Evolutionary conservation across 768 basidiomycete species (phyloP).

Genomic region (Macrolepiota dolichaula): DNA sequence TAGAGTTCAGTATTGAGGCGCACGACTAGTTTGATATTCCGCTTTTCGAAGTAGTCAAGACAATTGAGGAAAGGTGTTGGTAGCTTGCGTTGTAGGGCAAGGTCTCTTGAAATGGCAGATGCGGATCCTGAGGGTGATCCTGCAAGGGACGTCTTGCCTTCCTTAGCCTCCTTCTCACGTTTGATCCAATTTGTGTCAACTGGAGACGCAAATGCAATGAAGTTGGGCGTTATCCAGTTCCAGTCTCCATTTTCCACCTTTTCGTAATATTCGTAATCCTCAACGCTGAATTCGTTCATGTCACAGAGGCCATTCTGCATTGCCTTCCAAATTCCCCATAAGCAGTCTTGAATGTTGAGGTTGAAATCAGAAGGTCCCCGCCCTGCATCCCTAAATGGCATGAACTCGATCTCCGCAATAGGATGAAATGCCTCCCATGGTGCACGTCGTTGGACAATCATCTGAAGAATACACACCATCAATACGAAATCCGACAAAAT

Average conservation of each 20-base stretch:
- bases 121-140: constrained; percentile 27
- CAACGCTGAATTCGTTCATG: constrained; percentile 89
- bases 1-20: constrained; percentile 93
- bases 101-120: constrained; percentile 22
- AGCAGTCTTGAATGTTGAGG: constrained; percentile 88
- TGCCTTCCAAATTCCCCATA: constrained; percentile 85
- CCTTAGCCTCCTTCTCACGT: constrained; percentile 62
- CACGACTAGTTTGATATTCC: constrained; percentile 85
- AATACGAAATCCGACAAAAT: constrained; percentile 7
- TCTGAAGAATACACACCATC: constrained; percentile 41
- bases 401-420: constrained; percentile 87
- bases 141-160: constrained; percentile 28
- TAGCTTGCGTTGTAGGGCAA: constrained; percentile 74
- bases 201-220: constrained; percentile 93
- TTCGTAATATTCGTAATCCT: constrained; percentile 93
- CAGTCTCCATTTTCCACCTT: constrained; percentile 95
- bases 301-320: constrained; percentile 92
- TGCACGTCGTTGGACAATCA: constrained; percentile 86
- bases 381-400: constrained; percentile 95
- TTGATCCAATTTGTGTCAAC: constrained; percentile 81
- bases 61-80: constrained; percentile 85
- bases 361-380: constrained; percentile 91
- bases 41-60: constrained; percentile 88
- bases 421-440: constrained; percentile 97
- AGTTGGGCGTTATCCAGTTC: constrained; percentile 92